Conservation (phyloP, 2,329 filamentous ascomycete genomes). For the Phoma sp. region DNA sequence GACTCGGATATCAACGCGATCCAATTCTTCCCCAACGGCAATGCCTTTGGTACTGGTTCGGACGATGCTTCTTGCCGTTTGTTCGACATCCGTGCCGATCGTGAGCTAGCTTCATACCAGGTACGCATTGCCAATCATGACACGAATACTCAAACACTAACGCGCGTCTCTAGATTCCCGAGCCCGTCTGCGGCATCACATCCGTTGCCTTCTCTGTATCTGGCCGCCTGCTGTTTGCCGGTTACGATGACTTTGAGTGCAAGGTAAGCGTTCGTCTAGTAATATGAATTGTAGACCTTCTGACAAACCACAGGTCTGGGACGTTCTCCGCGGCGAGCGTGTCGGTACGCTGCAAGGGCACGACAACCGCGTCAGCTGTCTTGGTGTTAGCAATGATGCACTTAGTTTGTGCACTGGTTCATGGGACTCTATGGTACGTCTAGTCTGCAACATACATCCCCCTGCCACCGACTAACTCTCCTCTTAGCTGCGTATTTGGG, state of each 20-base stretch:
- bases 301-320: conserved; percentile 79
- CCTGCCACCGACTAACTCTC: conserved; percentile 30
- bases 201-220: conserved; percentile 98
- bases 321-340: conserved; percentile 94
- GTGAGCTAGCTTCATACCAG: conserved; percentile 71
- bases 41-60: conserved; percentile 96
- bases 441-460: conserved; percentile 1
- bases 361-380: conserved; percentile 97
- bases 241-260: conserved; percentile 99
- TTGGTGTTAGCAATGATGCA: conserved; percentile 98
- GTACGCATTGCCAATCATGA: conserved; percentile 27
- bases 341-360: conserved; percentile 96
- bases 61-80: conserved; percentile 97
- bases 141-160: conserved; percentile 33
- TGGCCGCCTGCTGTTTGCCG: conserved; percentile 90
- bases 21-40: conserved; percentile 98
- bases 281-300: not conserved
- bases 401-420: conserved; percentile 99
- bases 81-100: conserved; percentile 96
- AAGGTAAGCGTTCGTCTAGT: conserved; percentile 70
- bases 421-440: conserved; percentile 95
- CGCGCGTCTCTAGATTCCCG: conserved; percentile 76
- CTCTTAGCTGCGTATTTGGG: conserved; percentile 59
- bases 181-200: conserved; percentile 96
- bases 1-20: conserved; percentile 99